Evolutionary conservation across 805 yeast species (phyloP), one percentile per base, ranked within the genome.

Genomic region (Cyberlindnera petersonii): DNA sequence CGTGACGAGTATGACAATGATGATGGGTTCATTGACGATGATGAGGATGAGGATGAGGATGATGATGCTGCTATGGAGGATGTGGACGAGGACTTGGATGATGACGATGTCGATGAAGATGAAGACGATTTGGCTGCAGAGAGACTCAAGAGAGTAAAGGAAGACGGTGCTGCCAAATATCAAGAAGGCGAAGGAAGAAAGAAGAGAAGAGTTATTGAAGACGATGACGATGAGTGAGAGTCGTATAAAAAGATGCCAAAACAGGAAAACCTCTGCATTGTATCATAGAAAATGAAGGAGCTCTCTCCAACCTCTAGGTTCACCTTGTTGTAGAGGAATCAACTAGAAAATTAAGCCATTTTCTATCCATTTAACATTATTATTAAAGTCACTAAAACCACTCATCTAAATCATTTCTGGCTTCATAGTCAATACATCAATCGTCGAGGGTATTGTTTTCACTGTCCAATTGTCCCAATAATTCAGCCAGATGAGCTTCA

Each of bases 101-200:
- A 47, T n/a, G 42, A 40, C 13, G 41, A 31, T 9, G 51, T 42
- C 32, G 47, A 70, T 36, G 75, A 68, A 9, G 84, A 82, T 1
- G 79, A 74, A 9, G 64, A 68, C 13, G 71, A 69, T 44, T 75
- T 74, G 46, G 59, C 58, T 5, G 54, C 56, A 5, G 61, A 55
- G 10, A 59, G 55, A 17, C 49, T 53, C 9, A 57, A 49, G 9
- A 55, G 48, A 28, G 48, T 53, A 11, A 52, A 53, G 34, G 64
- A 69, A 37, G 75, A 68, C 11, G 85, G 84, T 3, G 78, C 75
- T 11, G 61, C 69, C 13, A 69, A 69, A 47, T 78, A 77, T 52
- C 56, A 58, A 6, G 54, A 52, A 4, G 55, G 48, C 2, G 58
- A 50, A 2, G 55, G 46, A 22, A 50, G 59, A 44, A 72, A 71